Evolutionary conservation across 352 stramenopile genomes (phyloP).

Genomic region (Phytophthora lateralis): DNA sequence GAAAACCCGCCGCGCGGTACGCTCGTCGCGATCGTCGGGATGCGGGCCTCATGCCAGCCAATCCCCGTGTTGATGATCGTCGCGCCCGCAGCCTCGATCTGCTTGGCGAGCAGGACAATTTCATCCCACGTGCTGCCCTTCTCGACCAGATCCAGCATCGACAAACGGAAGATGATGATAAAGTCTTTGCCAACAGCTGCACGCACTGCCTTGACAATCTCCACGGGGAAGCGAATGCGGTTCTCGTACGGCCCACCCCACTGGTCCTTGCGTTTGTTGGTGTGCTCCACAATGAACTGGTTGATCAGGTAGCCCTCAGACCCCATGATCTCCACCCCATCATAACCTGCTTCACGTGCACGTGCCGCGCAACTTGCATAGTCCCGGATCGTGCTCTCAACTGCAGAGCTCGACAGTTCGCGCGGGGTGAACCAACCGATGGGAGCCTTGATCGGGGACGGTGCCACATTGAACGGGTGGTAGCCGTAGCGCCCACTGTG

Average conservation of each 20-base stretch:
- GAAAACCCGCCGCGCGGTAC: slow-evolving; percentile 95
- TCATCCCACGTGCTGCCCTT: slow-evolving; percentile 86
- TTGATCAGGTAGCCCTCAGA: slow-evolving; percentile 99
- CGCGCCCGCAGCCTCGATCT: slow-evolving; percentile 92
- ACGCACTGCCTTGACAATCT: slow-evolving; percentile 93
- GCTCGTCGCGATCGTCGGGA: slow-evolving; percentile 97
- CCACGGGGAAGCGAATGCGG: slow-evolving; percentile 92
- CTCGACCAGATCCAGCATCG: slow-evolving; percentile 97
- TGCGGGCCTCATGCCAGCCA: slow-evolving; percentile 97
- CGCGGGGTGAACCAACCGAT: slow-evolving; percentile 93
- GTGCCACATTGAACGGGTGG: slow-evolving; percentile 94
- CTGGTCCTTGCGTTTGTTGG: slow-evolving; percentile 95
- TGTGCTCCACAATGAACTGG: slow-evolving; percentile 96
- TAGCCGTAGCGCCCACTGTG: slow-evolving; percentile 96
- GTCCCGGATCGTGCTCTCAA: slow-evolving; percentile 93
- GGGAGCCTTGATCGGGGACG: slow-evolving; percentile 92
- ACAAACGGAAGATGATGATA: slow-evolving; percentile 98
- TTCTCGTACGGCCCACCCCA: slow-evolving; percentile 95
- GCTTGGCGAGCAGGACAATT: slow-evolving; percentile 90
- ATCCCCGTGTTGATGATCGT: slow-evolving; percentile 99
- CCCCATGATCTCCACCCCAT: slow-evolving; percentile 98
- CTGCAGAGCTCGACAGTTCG: slow-evolving; percentile 79
- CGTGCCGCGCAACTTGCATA: slow-evolving; percentile 91
- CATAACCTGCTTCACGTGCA: slow-evolving; percentile 92
- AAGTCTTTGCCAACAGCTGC: slow-evolving; percentile 93